Base-by-base conservation (phyloP, 768 basidiomycete genomes). In the Tricholoma sp. region DNA sequence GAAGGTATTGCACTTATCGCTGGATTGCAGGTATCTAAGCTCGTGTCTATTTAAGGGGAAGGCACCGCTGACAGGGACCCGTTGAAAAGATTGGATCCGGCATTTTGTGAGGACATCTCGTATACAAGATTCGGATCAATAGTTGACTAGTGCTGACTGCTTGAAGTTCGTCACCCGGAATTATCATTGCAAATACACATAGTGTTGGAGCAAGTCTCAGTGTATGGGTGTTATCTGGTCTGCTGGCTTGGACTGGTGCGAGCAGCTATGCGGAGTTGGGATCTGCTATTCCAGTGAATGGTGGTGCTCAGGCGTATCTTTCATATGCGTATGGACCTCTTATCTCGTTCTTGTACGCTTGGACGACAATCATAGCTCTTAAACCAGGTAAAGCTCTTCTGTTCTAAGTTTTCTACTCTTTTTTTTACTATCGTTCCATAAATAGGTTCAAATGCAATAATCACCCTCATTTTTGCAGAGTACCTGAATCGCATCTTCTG, bases 231-330 rank as follows among this genome's bases (percentile, higher is more conserved):
- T 74, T 79, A 2, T 87, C 91, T 54, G 96, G 94, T 6, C 53
- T 95, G 20, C 75, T 98, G 9, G 91, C 83, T 6, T 98, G 95
- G 96, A 97, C 96, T 3, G 96, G 96, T 17, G 94, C 93, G 28
- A 94, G 91, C 69, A 94, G 91, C 66, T 97, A 87, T 67, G 93
- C 93, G 8, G 94, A 97, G 70, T 76, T 97, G 56, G 96, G 95
- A 52, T 87, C 86, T 42, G 89, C 89, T 37, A 91, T 96, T 66
- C 93, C 93, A 13, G 72, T 91, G 55, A 84, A 84, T 62, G 83
- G 82, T 39, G 84, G 84, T 44, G 80, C 83, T 7, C 88, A 90
- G 64, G 80, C 94, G 13, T 97, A 97, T 69, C 82, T 97, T 20
- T 84, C 86, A 20, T 95, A 95, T 66, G 83, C 94, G 37, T 97